Evolutionary conservation across 345 rosid genomes (phyloP).

Genomic region (Rhodomyrtus tomentosa): DNA sequence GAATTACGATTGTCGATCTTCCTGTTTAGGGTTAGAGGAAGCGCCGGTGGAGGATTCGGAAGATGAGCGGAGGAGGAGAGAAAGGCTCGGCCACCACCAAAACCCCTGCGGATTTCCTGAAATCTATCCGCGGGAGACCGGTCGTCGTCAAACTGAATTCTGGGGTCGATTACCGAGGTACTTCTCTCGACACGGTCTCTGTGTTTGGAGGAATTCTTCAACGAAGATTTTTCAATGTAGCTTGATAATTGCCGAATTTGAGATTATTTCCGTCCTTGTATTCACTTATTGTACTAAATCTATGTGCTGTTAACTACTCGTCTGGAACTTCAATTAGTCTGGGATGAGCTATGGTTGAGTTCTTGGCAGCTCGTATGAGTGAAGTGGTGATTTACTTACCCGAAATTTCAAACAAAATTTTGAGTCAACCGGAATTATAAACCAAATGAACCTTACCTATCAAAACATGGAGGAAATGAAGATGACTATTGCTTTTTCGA

Average conservation of each 20-base stretch:
- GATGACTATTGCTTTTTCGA: neutral
- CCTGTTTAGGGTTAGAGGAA: neutral
- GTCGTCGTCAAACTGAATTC: slow-evolving; percentile 93
- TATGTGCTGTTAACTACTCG: neutral
- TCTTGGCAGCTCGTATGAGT: neutral
- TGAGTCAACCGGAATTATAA: neutral
- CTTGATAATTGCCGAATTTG: neutral
- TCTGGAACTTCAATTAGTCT: neutral
- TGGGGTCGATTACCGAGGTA: slow-evolving; percentile 89
- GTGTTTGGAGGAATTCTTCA: neutral
- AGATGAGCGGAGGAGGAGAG: slow-evolving; percentile 62
- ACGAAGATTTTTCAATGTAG: neutral
- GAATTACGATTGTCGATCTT: neutral
- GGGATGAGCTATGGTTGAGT: neutral
- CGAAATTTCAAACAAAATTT: neutral
- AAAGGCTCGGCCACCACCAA: slow-evolving; percentile 24
- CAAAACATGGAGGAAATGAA: neutral
- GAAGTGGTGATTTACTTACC: neutral
- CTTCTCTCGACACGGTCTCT: neutral
- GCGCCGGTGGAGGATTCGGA: neutral
- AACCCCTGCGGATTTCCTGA: slow-evolving; percentile 82
- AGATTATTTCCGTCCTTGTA: neutral
- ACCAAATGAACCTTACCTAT: neutral
- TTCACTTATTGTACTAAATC: neutral
- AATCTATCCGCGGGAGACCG: slow-evolving; percentile 86